A percentile compares a stretch with the other conserved stretches of the same genome.
Conservation (phyloP, 352 stramenopile species). For the Phytophthora cactorum region DNA sequence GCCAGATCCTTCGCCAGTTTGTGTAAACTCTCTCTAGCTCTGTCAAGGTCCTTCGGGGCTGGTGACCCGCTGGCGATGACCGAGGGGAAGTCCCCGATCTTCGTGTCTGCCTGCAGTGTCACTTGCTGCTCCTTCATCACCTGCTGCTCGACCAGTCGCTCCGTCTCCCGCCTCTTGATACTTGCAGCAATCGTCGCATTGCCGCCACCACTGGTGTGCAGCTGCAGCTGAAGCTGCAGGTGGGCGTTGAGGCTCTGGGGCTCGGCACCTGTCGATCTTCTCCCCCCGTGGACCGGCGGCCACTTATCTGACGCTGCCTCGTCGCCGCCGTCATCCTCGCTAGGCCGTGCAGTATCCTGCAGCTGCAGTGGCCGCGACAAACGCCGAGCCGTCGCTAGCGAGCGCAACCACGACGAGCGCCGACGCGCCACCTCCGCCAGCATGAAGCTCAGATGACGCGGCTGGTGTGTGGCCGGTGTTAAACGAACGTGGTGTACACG, state of each 20-base stretch:
- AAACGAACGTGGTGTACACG: slow-evolving; percentile 7
- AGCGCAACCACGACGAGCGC: slow-evolving; percentile 34
- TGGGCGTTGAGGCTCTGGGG: slow-evolving; percentile 14
- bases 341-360: slow-evolving; percentile 15
- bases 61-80: slow-evolving; percentile 14
- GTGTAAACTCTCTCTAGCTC: slow-evolving; percentile 29
- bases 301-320: background rate
- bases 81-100: slow-evolving; percentile 16
- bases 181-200: background rate
- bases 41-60: slow-evolving; percentile 11
- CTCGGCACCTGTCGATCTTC: slow-evolving; percentile 1
- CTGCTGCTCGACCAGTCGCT: background rate
- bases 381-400: slow-evolving; percentile 21
- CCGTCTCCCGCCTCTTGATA: slow-evolving; percentile 1
- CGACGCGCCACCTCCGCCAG: slow-evolving; percentile 35
- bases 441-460: slow-evolving; percentile 20
- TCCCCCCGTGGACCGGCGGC: background rate
- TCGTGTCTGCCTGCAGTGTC: slow-evolving; percentile 8
- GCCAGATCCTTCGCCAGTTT: slow-evolving; percentile 29
- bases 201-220: background rate
- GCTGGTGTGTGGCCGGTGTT: slow-evolving; percentile 30
- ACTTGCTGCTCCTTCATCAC: background rate
- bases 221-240: slow-evolving; percentile 14
- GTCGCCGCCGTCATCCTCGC: slow-evolving; percentile 4
- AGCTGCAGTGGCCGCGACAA: slow-evolving; percentile 27